Evolutionary conservation across 108 stramenopile genomes (phyloP).

Genomic region (Epithemia pelagica): DNA sequence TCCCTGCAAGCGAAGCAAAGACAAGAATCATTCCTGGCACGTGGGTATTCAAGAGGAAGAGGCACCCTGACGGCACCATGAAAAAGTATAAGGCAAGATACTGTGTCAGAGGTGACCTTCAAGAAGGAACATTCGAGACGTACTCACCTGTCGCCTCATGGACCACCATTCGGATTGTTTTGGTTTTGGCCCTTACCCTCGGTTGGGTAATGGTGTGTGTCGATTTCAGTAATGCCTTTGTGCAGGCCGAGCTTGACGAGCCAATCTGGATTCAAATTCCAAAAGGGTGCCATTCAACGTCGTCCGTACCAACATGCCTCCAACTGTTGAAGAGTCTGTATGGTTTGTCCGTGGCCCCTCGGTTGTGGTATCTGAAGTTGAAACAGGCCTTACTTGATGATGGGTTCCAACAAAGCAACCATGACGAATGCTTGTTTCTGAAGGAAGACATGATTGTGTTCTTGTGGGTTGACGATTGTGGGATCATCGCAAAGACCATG

Average conservation of each 20-base stretch:
- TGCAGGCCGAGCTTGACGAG: no score
- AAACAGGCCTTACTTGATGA: background rate
- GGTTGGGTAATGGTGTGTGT: no score
- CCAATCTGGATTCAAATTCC: no score
- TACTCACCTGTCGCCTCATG: constrained; percentile 41
- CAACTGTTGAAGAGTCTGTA: constrained; percentile 16
- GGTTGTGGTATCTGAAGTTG: constrained; percentile 9
- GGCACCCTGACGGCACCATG: constrained; percentile 16
- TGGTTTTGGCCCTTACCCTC: constrained; percentile 21
- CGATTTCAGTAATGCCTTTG: constrained; percentile 33
- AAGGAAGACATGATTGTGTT: constrained; percentile 19
- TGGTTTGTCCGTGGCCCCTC: constrained; percentile 12
- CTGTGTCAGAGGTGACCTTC: no score
- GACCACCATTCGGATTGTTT: constrained; percentile 27
- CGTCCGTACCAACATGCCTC: constrained; percentile 9
- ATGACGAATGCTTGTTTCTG: no score
- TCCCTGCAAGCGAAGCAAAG: no score
- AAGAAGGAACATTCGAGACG: constrained; percentile 8
- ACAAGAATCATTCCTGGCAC: constrained; percentile 18
- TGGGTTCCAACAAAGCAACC: no score
- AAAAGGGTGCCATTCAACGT: no score
- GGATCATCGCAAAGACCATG: background rate
- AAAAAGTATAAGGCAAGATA: no score
- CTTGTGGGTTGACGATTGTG: constrained; percentile 30
- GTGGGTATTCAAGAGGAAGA: constrained; percentile 22